A percentile compares a stretch with the other conserved stretches of the same genome.
These are phyloP conservation scores for Diplodia mutila DNA, from an alignment of 2,329 filamentous ascomycete genomes.

Conservation along the genomic window DNA sequence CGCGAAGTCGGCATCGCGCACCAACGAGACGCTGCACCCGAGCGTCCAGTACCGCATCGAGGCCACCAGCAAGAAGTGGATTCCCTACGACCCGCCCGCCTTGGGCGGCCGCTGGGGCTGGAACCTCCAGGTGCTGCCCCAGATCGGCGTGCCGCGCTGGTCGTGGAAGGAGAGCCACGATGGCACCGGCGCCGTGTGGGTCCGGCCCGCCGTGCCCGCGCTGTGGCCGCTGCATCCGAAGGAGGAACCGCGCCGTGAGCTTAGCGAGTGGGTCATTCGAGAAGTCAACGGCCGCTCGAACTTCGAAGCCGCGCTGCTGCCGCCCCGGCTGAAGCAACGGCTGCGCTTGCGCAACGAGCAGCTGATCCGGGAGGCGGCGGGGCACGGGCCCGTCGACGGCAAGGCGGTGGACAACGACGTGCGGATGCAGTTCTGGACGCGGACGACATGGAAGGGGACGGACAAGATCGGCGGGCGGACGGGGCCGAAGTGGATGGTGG, in stretches of 20 bases:
- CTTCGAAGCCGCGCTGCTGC: conserved; percentile 12
- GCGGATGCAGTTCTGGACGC: background rate
- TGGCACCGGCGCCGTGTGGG: conserved; percentile 5
- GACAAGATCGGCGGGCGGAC: background rate
- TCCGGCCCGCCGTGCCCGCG: background rate
- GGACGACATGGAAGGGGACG: background rate
- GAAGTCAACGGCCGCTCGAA: conserved; percentile 6
- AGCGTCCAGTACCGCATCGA: background rate
- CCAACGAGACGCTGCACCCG: conserved; percentile 19
- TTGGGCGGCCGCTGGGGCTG: background rate
- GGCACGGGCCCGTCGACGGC: background rate
- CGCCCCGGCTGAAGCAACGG: background rate
- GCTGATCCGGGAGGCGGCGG: background rate
- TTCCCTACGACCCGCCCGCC: background rate
- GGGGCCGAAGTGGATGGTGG: background rate
- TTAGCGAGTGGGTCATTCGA: conserved; percentile 16
- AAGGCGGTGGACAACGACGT: background rate
- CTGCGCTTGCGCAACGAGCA: background rate
- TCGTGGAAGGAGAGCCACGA: background rate
- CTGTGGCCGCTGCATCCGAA: background rate
- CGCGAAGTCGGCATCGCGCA: conserved; percentile 2
- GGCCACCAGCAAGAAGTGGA: background rate
- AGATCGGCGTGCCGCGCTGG: background rate
- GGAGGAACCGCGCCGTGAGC: background rate
- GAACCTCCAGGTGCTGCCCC: background rate